Evolutionary conservation across 2,329 filamentous ascomycete genomes (phyloP).

Genomic region (Drechslerella stenobrocha): DNA sequence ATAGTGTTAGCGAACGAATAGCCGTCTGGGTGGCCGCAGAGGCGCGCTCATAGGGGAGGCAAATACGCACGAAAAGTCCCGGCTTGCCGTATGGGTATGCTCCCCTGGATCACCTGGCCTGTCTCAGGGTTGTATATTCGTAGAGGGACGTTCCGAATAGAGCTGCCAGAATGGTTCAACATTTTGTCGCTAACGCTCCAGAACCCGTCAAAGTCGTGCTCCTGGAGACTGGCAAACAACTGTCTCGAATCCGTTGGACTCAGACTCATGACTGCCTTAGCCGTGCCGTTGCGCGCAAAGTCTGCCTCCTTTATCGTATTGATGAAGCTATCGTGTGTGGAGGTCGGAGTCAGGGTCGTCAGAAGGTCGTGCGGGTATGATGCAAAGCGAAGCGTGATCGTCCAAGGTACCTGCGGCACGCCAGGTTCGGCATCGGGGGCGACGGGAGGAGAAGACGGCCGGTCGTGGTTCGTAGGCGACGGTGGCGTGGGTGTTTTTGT

Average conservation of each 20-base stretch:
- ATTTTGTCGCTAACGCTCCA: conserved; percentile 74
- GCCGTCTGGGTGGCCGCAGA: too few relatives aligned
- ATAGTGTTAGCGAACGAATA: neutral
- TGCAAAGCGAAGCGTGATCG: conserved; percentile 60
- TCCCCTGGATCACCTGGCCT: conserved; percentile 54
- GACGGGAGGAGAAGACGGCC: conserved; percentile 38
- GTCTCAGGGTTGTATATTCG: conserved; percentile 80
- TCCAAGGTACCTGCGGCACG: conserved; percentile 63
- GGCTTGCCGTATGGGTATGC: conserved; percentile 59
- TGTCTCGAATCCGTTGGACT: conserved; percentile 80
- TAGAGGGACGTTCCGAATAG: conserved; percentile 80
- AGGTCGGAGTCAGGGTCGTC: conserved; percentile 50
- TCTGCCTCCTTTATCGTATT: conserved; percentile 75
- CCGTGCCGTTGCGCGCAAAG: conserved; percentile 82
- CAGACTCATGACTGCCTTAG: conserved; percentile 85
- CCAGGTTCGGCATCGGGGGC: conserved; percentile 50
- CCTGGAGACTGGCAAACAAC: conserved; percentile 76
- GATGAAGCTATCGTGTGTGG: conserved; percentile 59
- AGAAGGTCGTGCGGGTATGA: conserved; percentile 49
- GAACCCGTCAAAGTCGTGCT: conserved; percentile 74
- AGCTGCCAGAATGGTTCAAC: conserved; percentile 70
- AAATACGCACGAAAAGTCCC: conserved; percentile 72
- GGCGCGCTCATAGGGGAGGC: neutral
- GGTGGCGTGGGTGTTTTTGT: conserved; percentile 55
- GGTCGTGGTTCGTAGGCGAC: conserved; percentile 45